Evolutionary conservation across 306 rosid species (phyloP), one percentile per base, ranked within the genome.

Genomic region (Citrullus colocynthis): DNA sequence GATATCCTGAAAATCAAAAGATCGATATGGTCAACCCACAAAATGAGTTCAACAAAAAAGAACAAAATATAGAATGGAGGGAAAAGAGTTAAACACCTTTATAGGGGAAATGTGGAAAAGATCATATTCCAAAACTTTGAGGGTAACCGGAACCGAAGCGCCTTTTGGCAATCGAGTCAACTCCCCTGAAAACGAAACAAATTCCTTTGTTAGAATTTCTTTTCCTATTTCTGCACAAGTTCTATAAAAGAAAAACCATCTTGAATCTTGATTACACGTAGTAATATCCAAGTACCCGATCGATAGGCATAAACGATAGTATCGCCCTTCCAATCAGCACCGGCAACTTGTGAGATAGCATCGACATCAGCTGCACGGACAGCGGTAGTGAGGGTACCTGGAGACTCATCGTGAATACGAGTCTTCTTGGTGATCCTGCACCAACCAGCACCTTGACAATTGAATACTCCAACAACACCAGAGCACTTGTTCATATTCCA

Each of bases 401-500:
- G 97, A 74, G 96, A 82, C 78, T 81, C 79, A 44, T 96, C 86
- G 15, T 92, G 99, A 81, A 92, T 89, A 77, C 89, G 90, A 10
- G 90, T 92, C 85, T 89, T 92, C 88, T 92, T 96, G 75, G 80
- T 80, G 44, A 84, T 20, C 85, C 90, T 92, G 93, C 99, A 92
- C 99, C 99, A 96, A 9, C 98, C 99, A 20, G 99, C 99, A 70
- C 99, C 99, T 89, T 96, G 99, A 84, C 99, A 92, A 78, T 96
- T 96, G 80, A 92, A 96, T 6, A 92, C 93, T 65, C 99, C 99
- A 71, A 96, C 89, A 18, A 96, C 97, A 52, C 99, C 99, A 21
- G 96, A 78, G 79, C 91, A 93, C 77, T 89, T 88, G 88, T 96
- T 96, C 83, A 96, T 36, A 87, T 96, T 96, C 99, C 99, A 96